Evolutionary conservation across 805 yeast genomes (phyloP).

Genomic region (Kockiozyma suomiensis): DNA sequence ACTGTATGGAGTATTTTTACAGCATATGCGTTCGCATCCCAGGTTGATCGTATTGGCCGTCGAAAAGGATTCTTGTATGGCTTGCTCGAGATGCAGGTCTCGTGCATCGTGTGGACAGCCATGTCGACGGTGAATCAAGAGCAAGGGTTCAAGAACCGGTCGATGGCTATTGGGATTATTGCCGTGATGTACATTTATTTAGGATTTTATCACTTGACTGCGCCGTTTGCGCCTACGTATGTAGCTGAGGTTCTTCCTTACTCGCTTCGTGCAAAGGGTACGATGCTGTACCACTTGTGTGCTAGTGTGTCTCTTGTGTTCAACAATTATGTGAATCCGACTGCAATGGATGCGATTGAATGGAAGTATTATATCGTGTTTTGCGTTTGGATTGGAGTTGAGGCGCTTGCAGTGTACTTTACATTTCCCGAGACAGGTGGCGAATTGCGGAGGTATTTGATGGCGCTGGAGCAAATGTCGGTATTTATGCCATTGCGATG

Average conservation of each 20-base stretch:
- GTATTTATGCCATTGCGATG: neutral
- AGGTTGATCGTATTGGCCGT: constrained; percentile 39
- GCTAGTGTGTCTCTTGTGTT: no score
- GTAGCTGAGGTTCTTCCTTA: constrained; percentile 41
- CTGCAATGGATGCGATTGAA: constrained; percentile 48
- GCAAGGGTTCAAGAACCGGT: constrained; percentile 47
- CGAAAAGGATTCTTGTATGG: constrained; percentile 39
- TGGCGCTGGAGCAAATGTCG: constrained; percentile 5
- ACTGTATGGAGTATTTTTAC: constrained; percentile 44
- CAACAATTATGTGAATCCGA: constrained; percentile 44
- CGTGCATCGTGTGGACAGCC: constrained; percentile 50
- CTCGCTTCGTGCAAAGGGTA: constrained; percentile 46
- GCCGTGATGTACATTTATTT: constrained; percentile 51
- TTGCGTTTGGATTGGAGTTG: constrained; percentile 44
- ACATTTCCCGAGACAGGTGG: constrained; percentile 50
- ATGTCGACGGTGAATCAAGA: constrained; percentile 53
- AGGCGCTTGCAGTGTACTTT: constrained; percentile 41
- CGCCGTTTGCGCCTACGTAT: constrained; percentile 51
- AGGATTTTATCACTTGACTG: constrained; percentile 48
- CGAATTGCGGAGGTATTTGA: constrained; percentile 39
- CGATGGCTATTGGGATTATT: constrained; percentile 51
- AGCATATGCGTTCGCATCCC: constrained; percentile 41
- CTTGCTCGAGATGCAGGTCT: constrained; percentile 44
- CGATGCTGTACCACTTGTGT: constrained; percentile 36
- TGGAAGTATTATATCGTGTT: constrained; percentile 53